Evolutionary conservation across 768 basidiomycete genomes (phyloP).

Genomic region (Kwoniella sp.): DNA sequence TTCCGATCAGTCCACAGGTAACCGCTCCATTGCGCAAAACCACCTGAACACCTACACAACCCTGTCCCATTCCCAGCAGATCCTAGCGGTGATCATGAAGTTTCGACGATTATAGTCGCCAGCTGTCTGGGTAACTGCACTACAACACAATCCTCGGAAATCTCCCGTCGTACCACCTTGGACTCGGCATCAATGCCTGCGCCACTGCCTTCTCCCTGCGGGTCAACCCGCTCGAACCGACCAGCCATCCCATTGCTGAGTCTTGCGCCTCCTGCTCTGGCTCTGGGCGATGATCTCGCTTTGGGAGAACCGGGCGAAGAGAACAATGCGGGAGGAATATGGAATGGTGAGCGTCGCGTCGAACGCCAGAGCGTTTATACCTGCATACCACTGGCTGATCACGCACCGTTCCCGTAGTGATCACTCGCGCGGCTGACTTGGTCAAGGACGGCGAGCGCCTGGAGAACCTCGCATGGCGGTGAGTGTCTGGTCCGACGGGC

Average conservation of each 20-base stretch:
- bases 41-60: too few relatives aligned
- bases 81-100: too few relatives aligned
- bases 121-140: too few relatives aligned
- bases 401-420: too few relatives aligned
- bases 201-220: constrained; percentile 14
- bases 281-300: constrained; percentile 29
- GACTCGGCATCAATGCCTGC: too few relatives aligned
- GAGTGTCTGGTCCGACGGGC: not conserved
- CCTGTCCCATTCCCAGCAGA: too few relatives aligned
- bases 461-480: constrained; percentile 45
- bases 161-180: too few relatives aligned
- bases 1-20: too few relatives aligned
- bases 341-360: constrained; percentile 33
- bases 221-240: constrained; percentile 8
- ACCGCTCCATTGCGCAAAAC: too few relatives aligned
- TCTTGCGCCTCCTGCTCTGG: constrained; percentile 39
- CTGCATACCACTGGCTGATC: too few relatives aligned
- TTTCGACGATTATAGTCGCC: too few relatives aligned
- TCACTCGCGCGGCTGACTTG: constrained; percentile 34
- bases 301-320: constrained; percentile 36
- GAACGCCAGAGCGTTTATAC: not conserved
- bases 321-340: constrained; percentile 35
- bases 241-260: constrained; percentile 27
- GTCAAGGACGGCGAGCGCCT: constrained; percentile 44
- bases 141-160: too few relatives aligned